A percentile compares a stretch with the other conserved stretches of the same genome.
phyloP scores from a whole-genome alignment of 805 yeast genomes.

The Cephaloascus fragrans region DNA sequence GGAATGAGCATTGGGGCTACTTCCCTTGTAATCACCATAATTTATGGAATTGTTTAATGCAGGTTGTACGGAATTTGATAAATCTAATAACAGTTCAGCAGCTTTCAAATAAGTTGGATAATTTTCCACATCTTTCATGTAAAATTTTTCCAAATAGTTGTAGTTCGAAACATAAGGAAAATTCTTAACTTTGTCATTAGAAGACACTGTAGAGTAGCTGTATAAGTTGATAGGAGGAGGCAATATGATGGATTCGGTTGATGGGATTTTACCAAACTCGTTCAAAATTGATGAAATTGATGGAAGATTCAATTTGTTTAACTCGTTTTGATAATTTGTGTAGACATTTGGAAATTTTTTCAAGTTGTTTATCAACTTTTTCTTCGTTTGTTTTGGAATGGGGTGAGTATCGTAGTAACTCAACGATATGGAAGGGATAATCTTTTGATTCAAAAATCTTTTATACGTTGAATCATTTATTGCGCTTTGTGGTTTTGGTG shows the following conservation, averaged over 20 bases:
- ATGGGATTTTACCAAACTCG: conserved; percentile 3
- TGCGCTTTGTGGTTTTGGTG: background rate
- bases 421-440: conserved; percentile 26
- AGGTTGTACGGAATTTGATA: conserved; percentile 12
- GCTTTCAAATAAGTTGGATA: conserved; percentile 39
- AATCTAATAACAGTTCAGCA: conserved; percentile 29
- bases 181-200: conserved; percentile 16
- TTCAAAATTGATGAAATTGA: conserved; percentile 1
- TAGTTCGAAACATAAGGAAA: conserved; percentile 47
- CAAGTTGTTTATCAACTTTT: conserved; percentile 23
- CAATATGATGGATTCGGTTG: conserved; percentile 9
- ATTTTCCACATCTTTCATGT: conserved; percentile 35
- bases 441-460: background rate
- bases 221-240: conserved; percentile 13
- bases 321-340: background rate
- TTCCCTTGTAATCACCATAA: background rate
- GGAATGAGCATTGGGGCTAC: background rate
- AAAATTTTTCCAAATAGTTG: conserved; percentile 37
- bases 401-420: conserved; percentile 34
- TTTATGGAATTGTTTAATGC: conserved; percentile 1
- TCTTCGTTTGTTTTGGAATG: conserved; percentile 34
- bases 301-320: conserved; percentile 4
- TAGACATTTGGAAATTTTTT: conserved; percentile 4
- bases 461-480: background rate
- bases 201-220: conserved; percentile 4